phyloP scores from a whole-genome alignment of 257 asterid species.

The Mentha longifolia region DNA sequence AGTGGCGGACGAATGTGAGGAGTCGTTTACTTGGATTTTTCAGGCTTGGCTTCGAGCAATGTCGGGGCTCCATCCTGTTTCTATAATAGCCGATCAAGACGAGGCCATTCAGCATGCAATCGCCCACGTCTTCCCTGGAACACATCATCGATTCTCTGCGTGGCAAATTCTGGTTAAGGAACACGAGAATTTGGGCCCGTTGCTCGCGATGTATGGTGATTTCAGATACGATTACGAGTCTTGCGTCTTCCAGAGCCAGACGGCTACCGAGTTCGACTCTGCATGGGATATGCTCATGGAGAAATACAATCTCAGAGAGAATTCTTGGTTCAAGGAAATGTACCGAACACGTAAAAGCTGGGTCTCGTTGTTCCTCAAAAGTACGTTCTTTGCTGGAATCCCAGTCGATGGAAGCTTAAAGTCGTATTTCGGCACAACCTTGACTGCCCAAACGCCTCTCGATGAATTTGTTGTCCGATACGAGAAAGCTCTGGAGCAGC shows the following conservation, averaged over 20 bases:
- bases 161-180: conserved; percentile 77
- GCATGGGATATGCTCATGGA: conserved; percentile 78
- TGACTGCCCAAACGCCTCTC: conserved; percentile 68
- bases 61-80: conserved; percentile 74
- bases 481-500: conserved; percentile 76
- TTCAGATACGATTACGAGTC: conserved; percentile 83
- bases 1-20: conserved; percentile 87
- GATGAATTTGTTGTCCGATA: conserved; percentile 68
- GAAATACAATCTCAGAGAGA: conserved; percentile 68
- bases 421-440: conserved; percentile 60
- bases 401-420: conserved; percentile 80
- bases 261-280: conserved; percentile 76
- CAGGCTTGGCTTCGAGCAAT: conserved; percentile 80
- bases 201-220: conserved; percentile 68
- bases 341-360: conserved; percentile 76
- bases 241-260: conserved; percentile 75
- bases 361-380: conserved; percentile 74
- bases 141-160: conserved; percentile 81
- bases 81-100: conserved; percentile 90
- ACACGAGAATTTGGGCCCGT: conserved; percentile 69
- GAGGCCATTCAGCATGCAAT: conserved; percentile 64
- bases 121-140: conserved; percentile 71
- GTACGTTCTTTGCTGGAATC: conserved; percentile 89
- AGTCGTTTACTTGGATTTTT: conserved; percentile 89
- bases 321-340: conserved; percentile 82